phyloP scores from a whole-genome alignment of 371 early-diverging fungal genomes.

The Mucor indicus region DNA sequence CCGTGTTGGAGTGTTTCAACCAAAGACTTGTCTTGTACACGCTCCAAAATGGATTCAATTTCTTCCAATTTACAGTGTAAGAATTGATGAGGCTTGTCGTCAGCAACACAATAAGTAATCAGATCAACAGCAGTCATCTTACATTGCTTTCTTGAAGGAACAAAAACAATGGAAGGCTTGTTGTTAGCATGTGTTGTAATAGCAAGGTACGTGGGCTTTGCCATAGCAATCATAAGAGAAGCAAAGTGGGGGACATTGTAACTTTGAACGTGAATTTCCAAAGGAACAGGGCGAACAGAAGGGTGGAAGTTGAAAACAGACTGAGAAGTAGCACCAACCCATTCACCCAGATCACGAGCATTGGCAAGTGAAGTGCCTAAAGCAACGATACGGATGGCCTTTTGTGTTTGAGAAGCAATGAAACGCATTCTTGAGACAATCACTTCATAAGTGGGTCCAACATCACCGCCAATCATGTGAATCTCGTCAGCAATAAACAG shows the following conservation, averaged over 20 bases:
- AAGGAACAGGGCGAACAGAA: conserved; percentile 86
- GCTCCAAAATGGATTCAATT: conserved; percentile 57
- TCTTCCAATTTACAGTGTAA: conserved; percentile 67
- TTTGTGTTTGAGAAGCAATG: conserved; percentile 82
- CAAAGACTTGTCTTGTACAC: conserved; percentile 72
- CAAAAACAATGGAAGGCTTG: conserved; percentile 85
- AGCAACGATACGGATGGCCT: conserved; percentile 85
- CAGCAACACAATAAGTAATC: conserved; percentile 75
- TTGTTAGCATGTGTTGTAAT: conserved; percentile 63
- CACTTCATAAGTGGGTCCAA: conserved; percentile 89
- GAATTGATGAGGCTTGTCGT: conserved; percentile 68
- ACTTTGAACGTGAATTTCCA: conserved; percentile 93
- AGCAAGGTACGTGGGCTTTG: conserved; percentile 84
- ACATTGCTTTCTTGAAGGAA: conserved; percentile 89
- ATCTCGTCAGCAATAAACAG: conserved; percentile 96
- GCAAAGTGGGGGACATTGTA: conserved; percentile 89
- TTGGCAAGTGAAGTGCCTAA: conserved; percentile 90
- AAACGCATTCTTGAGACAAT: conserved; percentile 92
- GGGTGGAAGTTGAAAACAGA: conserved; percentile 93
- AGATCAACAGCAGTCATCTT: conserved; percentile 85
- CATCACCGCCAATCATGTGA: conserved; percentile 88
- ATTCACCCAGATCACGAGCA: conserved; percentile 93
- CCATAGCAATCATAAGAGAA: conserved; percentile 93
- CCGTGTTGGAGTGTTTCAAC: conserved; percentile 75
- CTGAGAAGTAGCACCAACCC: conserved; percentile 85